phyloP scores from a whole-genome alignment of 176 grass and related monocot species.

The Aegilops speltoides region DNA sequence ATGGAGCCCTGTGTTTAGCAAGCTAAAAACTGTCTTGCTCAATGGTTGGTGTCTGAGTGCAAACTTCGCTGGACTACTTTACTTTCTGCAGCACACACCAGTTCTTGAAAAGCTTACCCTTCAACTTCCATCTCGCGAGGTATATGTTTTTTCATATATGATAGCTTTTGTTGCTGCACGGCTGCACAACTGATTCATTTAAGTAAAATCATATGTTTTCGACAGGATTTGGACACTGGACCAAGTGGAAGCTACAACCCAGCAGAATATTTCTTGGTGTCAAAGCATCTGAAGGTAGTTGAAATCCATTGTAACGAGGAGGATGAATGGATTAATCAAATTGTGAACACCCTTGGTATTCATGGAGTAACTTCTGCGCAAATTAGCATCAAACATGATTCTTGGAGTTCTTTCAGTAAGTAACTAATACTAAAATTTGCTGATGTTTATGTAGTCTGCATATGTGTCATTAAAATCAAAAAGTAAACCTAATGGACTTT shows the following conservation, averaged over 20 bases:
- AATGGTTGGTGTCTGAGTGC: not conserved
- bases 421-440: not conserved
- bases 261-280: not conserved
- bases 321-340: not conserved
- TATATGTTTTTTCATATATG: not conserved
- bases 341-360: not conserved
- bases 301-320: not conserved
- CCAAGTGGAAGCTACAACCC: not conserved
- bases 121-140: not conserved
- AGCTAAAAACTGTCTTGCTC: too few relatives aligned
- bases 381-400: not conserved
- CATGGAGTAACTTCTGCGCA: not conserved
- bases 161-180: not conserved
- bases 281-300: not conserved
- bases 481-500: not conserved
- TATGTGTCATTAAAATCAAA: not conserved
- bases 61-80: not conserved
- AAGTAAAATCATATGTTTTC: not conserved
- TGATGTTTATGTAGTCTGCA: not conserved
- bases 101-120: not conserved
- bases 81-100: not conserved
- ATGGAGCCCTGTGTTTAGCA: not conserved
- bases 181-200: not conserved
- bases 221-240: not conserved
- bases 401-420: not conserved